phyloP scores from a whole-genome alignment of 2,329 filamentous ascomycete species.

The Bipolaris sorokiniana region DNA sequence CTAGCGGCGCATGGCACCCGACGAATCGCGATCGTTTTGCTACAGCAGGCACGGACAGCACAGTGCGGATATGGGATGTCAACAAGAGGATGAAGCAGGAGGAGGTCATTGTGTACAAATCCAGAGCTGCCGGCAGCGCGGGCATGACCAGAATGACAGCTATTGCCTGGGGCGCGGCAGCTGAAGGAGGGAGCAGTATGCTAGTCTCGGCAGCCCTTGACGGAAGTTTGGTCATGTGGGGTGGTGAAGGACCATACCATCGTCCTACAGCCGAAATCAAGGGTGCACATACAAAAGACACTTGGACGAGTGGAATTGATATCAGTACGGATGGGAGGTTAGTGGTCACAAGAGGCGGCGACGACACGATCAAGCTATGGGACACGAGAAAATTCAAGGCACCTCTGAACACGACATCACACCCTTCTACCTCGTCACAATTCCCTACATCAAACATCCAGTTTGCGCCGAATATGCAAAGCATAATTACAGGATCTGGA shows the following conservation, averaged over 20 bases:
- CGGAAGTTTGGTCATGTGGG: conserved; percentile 89
- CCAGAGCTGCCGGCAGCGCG: conserved; percentile 82
- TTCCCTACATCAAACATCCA: conserved; percentile 86
- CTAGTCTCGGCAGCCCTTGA: conserved; percentile 85
- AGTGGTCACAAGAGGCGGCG: conserved; percentile 87
- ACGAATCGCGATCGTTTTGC: conserved; percentile 82
- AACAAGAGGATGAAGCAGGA: conserved; percentile 90
- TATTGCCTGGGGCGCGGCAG: conserved; percentile 80
- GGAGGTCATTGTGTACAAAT: conserved; percentile 95
- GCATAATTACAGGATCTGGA: conserved; percentile 86
- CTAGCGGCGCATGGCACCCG: conserved; percentile 89
- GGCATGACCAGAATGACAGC: conserved; percentile 94
- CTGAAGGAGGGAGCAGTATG: conserved; percentile 77
- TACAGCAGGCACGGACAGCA: conserved; percentile 94
- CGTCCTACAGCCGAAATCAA: conserved; percentile 82
- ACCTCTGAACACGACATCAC: conserved; percentile 78
- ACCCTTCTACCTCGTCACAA: conserved; percentile 81
- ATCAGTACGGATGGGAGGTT: conserved; percentile 90
- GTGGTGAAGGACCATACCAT: conserved; percentile 83
- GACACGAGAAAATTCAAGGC: conserved; percentile 95
- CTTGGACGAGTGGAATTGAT: conserved; percentile 91
- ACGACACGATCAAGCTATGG: conserved; percentile 94
- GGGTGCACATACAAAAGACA: conserved; percentile 80
- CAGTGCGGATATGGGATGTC: conserved; percentile 94
- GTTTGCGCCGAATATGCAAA: conserved; percentile 83